Conservation (phyloP, 768 basidiomycete species). For the Leccinum ochraceum region DNA sequence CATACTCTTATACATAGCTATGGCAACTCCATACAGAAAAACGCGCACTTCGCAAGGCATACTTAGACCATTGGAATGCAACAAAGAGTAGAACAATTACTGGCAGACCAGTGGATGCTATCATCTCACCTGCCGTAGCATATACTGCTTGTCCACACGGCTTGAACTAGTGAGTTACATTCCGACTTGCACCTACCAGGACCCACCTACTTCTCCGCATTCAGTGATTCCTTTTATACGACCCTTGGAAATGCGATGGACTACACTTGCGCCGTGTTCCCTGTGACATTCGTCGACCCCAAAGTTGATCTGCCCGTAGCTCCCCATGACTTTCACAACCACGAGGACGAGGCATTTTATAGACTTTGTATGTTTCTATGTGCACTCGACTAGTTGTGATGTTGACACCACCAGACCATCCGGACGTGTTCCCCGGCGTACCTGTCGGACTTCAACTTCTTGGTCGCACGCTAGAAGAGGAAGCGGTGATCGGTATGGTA, state of each 20-base stretch:
- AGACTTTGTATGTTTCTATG: constrained; percentile 41
- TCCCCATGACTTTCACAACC: constrained; percentile 42
- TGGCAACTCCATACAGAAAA: constrained; percentile 50
- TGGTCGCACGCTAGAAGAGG: constrained; percentile 50
- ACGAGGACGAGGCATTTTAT: constrained; percentile 45
- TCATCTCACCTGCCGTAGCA: constrained; percentile 47
- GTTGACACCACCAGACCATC: constrained; percentile 37
- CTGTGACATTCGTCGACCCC: constrained; percentile 49
- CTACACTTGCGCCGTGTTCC: constrained; percentile 45
- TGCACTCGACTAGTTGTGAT: neutral
- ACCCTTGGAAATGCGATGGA: constrained; percentile 49
- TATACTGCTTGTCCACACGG: constrained; percentile 49
- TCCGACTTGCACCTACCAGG: constrained; percentile 8
- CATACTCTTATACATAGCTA: constrained; percentile 26
- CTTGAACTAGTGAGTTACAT: constrained; percentile 37
- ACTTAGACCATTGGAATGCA: constrained; percentile 51
- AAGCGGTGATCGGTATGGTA: constrained; percentile 51
- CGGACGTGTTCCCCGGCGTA: constrained; percentile 44
- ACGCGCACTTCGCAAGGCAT: constrained; percentile 41
- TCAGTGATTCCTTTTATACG: constrained; percentile 46
- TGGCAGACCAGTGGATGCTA: constrained; percentile 52
- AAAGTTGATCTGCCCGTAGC: constrained; percentile 37
- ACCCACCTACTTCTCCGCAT: constrained; percentile 12
- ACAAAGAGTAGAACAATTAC: constrained; percentile 46
- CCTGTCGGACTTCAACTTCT: constrained; percentile 51